Evolutionary conservation across 148 eudicot genomes (phyloP), one percentile per base, ranked within the genome.

Genomic region (Polygonum maritimum): DNA sequence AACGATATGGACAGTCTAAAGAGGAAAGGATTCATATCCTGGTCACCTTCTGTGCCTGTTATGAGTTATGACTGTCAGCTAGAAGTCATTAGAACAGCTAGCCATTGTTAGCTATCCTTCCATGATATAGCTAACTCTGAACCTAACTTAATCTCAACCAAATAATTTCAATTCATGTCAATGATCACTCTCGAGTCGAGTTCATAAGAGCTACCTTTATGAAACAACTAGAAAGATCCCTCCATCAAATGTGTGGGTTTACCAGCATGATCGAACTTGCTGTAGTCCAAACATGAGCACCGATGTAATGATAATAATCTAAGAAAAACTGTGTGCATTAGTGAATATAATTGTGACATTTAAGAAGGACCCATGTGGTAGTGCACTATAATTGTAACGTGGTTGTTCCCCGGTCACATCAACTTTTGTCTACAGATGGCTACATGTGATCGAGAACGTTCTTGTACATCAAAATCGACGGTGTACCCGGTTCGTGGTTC

Each of bases 1-100:
- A 97, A 91, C 5, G 75, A 89, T 15, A 87, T 92, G 31, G 89
- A 88, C 73, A 92, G 93, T 75, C 85, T 91, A 82, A 90, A 83
- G 85, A 86, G 83, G 86, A 88, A 87, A 79, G 97, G 97, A 48
- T 91, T 83, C 76, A 70, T 93, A 76, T 82, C 91, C 40, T 93
- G 78, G 86, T 79, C 31, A 26, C 1, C 31, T 26, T 26, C 31
- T 26, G 31, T 26, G 31, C 31, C 31, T 26, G 31, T 26, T 51
- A 51, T 19, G 3, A 15, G 19, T 51, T 18, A 51, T 51, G 55
- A 51, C 16, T 51, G 55, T 51, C 5, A 51, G 55, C 57, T 51
- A 51, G n/a, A 51, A n/a, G 21, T 9, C 57, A 51, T n/a, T 51
- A 12, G 57, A 12, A 16, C 7, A 15, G 57, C 57, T 6, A 26